Conservation (phyloP, 257 asterid genomes). For the Cynanchum wilfordii region DNA sequence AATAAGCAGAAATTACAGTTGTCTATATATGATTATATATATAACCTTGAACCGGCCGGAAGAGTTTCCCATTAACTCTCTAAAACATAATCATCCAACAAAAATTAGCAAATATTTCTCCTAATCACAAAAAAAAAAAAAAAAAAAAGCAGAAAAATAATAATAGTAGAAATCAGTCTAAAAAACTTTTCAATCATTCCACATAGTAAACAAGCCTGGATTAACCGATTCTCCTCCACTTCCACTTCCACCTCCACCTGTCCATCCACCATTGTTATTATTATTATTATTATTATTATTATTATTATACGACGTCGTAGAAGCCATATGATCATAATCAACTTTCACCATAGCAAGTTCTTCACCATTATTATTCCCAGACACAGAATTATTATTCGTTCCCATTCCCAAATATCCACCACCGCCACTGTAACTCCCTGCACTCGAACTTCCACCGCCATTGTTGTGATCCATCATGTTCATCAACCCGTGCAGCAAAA, state of each 20-base stretch:
- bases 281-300: conserved; percentile 12
- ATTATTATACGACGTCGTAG: conserved; percentile 22
- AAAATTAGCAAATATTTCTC: neutral
- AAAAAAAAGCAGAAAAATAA: neutral
- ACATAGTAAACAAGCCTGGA: conserved; percentile 52
- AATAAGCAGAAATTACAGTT: neutral
- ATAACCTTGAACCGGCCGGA: neutral
- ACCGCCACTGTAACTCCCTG: conserved; percentile 30
- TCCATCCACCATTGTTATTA: conserved; percentile 44
- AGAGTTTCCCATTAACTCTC: conserved; percentile 1
- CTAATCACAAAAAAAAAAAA: neutral
- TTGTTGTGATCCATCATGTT: conserved; percentile 35
- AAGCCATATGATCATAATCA: conserved; percentile 54
- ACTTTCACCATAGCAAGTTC: conserved; percentile 60
- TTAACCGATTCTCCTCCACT: conserved; percentile 37
- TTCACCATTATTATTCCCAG: conserved; percentile 31
- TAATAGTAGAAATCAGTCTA: neutral
- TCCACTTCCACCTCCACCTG: conserved; percentile 12
- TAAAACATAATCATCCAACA: neutral
- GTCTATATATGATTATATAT: neutral
- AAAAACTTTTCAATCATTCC: conserved; percentile 46
- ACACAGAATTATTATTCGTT: conserved; percentile 21
- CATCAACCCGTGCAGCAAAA: conserved; percentile 57
- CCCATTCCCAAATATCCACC: conserved; percentile 48
- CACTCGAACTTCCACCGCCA: conserved; percentile 24